Evolutionary conservation across 495 filamentous ascomycete genomes (phyloP).

Genomic region (Hyaloscypha hepaticicola): DNA sequence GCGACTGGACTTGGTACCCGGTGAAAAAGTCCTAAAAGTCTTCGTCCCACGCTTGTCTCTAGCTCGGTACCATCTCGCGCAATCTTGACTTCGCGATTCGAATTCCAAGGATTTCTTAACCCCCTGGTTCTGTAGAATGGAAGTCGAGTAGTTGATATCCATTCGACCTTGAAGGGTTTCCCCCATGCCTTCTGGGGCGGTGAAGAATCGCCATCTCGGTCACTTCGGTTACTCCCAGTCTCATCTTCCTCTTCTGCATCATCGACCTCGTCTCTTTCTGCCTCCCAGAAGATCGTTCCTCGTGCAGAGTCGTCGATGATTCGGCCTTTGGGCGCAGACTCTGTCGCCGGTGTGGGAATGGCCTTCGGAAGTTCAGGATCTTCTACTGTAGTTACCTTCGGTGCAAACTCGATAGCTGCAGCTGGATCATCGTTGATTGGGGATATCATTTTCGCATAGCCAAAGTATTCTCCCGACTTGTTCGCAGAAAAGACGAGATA

Average conservation of each 20-base stretch:
- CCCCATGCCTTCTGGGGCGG: conserved; percentile 69
- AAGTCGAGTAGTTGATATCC: conserved; percentile 81
- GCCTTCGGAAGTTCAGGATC: conserved; percentile 66
- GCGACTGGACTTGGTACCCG: conserved; percentile 44
- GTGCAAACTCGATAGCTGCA: conserved; percentile 63
- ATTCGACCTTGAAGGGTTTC: conserved; percentile 90
- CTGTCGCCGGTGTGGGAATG: conserved; percentile 76
- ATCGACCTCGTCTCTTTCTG: conserved; percentile 57
- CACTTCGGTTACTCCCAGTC: conserved; percentile 32
- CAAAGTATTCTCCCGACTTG: conserved; percentile 97
- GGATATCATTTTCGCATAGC: conserved; percentile 90
- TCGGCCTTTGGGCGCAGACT: conserved; percentile 76
- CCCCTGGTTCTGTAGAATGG: conserved; percentile 92
- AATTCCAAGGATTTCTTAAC: conserved; percentile 93
- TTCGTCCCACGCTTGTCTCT: conserved; percentile 77
- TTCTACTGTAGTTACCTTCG: conserved; percentile 55
- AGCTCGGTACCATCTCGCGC: conserved; percentile 94
- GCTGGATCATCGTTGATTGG: conserved; percentile 74
- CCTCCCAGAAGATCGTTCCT: conserved; percentile 97
- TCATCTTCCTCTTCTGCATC: conserved; percentile 45
- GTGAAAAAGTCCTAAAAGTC: conserved; percentile 78
- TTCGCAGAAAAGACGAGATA: conserved; percentile 97
- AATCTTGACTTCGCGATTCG: conserved; percentile 94
- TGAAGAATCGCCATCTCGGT: conserved; percentile 36
- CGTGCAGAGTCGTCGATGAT: conserved; percentile 93